Conservation (phyloP, 306 rosid species). For the Fagus sylvatica region DNA sequence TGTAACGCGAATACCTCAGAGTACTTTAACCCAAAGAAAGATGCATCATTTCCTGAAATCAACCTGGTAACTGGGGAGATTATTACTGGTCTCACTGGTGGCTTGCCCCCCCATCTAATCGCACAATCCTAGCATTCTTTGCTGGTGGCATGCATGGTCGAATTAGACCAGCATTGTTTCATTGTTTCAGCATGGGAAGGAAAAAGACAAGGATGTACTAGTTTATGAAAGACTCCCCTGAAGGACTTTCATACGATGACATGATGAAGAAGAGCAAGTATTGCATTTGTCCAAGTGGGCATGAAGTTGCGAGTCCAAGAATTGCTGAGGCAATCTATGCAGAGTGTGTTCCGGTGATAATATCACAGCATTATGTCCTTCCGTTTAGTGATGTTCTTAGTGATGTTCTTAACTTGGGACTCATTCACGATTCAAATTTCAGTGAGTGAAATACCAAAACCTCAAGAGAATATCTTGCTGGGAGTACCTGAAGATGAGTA, state of each 20-base stretch:
- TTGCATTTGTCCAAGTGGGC: slow-evolving; percentile 63
- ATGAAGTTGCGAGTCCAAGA: slow-evolving; percentile 65
- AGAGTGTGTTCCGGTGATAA: slow-evolving; percentile 53
- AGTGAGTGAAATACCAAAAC: slow-evolving; percentile 41
- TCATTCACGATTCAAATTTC: slow-evolving; percentile 46
- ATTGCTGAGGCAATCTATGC: slow-evolving; percentile 60
- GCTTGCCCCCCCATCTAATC: slow-evolving; percentile 26
- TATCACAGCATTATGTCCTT: slow-evolving; percentile 59
- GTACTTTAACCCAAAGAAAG: slow-evolving; percentile 64
- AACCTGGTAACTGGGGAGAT: slow-evolving; percentile 32
- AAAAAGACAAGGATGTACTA: slow-evolving; percentile 42
- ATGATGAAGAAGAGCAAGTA: slow-evolving; percentile 50
- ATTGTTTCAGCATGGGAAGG: slow-evolving; percentile 48
- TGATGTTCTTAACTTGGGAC: slow-evolving; percentile 59
- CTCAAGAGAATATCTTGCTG: slow-evolving; percentile 52
- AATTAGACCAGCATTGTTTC: slow-evolving; percentile 47
- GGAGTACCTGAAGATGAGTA: slow-evolving; percentile 45
- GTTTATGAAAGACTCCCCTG: slow-evolving; percentile 51
- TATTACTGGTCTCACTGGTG: slow-evolving; percentile 35
- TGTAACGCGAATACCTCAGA: slow-evolving; percentile 59
- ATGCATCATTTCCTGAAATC: slow-evolving; percentile 66
- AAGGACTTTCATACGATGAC: slow-evolving; percentile 41
- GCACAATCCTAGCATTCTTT: slow-evolving; percentile 50
- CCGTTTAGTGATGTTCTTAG: slow-evolving; percentile 60
- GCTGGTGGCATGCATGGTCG: slow-evolving; percentile 51